These are phyloP conservation scores for Austropuccinia psidii DNA, from an alignment of 1,284 basidiomycete genomes.

Conservation along the genomic window DNA sequence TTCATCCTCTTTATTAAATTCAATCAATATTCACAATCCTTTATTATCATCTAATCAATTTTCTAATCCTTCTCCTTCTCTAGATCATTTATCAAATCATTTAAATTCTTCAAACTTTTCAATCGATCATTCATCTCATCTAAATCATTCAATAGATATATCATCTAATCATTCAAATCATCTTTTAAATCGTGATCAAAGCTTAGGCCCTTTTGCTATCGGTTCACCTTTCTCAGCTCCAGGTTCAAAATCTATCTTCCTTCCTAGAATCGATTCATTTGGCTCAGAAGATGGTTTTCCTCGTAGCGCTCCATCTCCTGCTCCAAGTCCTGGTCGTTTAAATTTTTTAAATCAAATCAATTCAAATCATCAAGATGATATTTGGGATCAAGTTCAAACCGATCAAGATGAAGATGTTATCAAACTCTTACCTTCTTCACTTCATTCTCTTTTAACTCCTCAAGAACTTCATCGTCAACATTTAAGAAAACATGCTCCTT, in stretches of 20 bases:
- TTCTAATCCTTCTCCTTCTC: constrained; percentile 44
- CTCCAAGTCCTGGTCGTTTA: constrained; percentile 32
- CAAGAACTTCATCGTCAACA: constrained; percentile 61
- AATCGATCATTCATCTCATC: constrained; percentile 14
- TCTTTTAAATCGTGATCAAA: constrained; percentile 46
- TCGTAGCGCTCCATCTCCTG: constrained; percentile 38
- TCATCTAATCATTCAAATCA: constrained; percentile 53
- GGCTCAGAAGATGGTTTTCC: constrained; percentile 38
- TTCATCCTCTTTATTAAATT: constrained; percentile 12
- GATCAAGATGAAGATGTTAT: constrained; percentile 54
- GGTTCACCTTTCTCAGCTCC: constrained; percentile 63
- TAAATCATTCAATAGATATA: too few relatives aligned
- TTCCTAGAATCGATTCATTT: constrained; percentile 50
- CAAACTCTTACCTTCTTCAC: constrained; percentile 72
- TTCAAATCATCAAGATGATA: not conserved
- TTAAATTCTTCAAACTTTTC: not conserved
- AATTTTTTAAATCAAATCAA: not conserved
- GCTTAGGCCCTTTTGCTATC: constrained; percentile 40
- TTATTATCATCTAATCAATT: constrained; percentile 51
- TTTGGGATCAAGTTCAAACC: constrained; percentile 39
- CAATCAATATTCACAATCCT: too few relatives aligned
- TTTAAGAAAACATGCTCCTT: constrained; percentile 31
- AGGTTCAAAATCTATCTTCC: constrained; percentile 56
- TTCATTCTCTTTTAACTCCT: constrained; percentile 78
- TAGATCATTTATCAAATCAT: constrained; percentile 10